phyloP scores from a whole-genome alignment of 306 rosid species.

The Mimosa bimucronata region DNA sequence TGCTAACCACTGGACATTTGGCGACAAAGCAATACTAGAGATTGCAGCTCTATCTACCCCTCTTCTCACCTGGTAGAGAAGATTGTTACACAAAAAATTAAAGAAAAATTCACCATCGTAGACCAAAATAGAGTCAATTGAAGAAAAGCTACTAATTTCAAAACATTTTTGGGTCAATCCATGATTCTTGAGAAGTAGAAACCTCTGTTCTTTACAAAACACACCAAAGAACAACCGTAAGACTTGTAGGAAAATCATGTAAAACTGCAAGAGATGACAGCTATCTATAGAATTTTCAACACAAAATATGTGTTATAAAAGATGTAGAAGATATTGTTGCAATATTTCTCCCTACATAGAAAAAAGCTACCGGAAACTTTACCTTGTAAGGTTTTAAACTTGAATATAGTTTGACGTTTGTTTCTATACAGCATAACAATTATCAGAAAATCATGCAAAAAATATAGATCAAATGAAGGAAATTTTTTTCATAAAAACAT shows the following conservation, averaged over 20 bases:
- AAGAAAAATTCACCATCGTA: background rate
- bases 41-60: constrained; percentile 93
- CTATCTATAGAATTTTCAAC: background rate
- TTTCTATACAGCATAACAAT: constrained; percentile 12
- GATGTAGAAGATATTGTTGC: background rate
- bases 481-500: background rate
- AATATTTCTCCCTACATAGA: background rate
- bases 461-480: background rate
- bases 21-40: constrained; percentile 77
- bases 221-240: background rate
- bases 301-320: background rate
- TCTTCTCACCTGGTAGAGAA: constrained; percentile 75
- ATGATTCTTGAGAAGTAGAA: constrained; percentile 16
- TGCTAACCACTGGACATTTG: constrained; percentile 95
- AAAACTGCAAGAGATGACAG: background rate
- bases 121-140: constrained; percentile 18
- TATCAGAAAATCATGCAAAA: constrained; percentile 9
- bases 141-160: constrained; percentile 4
- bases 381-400: too few relatives aligned
- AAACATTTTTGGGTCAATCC: background rate
- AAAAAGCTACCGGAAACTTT: background rate
- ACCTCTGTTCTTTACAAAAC: constrained; percentile 20
- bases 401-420: constrained; percentile 1
- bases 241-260: background rate
- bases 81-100: constrained; percentile 12